phyloP scores from a whole-genome alignment of 768 basidiomycete species.

The Crassisporium funariophilum region DNA sequence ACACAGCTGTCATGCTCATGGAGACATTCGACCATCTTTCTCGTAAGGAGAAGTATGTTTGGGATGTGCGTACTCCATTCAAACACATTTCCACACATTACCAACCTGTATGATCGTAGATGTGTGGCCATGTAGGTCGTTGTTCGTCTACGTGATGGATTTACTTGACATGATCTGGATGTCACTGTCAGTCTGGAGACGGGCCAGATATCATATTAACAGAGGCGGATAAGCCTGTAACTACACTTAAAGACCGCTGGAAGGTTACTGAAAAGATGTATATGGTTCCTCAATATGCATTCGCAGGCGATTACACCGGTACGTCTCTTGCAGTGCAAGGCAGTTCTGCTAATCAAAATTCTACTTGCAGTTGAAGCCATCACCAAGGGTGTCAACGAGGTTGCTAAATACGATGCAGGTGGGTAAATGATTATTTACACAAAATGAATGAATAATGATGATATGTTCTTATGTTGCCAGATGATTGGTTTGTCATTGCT shows the following conservation, averaged over 20 bases:
- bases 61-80: conserved; percentile 58
- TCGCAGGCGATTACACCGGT: conserved; percentile 70
- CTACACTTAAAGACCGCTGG: conserved; percentile 61
- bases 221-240: conserved; percentile 47
- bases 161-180: not conserved
- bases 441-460: not conserved
- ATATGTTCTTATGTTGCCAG: conserved; percentile 32
- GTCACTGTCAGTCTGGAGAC: conserved; percentile 65
- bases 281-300: conserved; percentile 68
- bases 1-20: conserved; percentile 70
- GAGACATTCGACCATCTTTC: conserved; percentile 67
- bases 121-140: conserved; percentile 61
- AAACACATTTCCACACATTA: not conserved
- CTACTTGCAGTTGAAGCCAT: conserved; percentile 60
- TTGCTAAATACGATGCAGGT: conserved; percentile 65
- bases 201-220: conserved; percentile 58
- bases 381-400: conserved; percentile 59
- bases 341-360: conserved; percentile 6
- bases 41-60: conserved; percentile 71
- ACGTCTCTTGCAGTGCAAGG: conserved; percentile 6
- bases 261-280: conserved; percentile 72
- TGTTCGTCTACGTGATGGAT: not conserved
- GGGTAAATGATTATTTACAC: conserved; percentile 9
- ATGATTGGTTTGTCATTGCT: conserved; percentile 73
- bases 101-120: conserved; percentile 34